Evolutionary conservation across 148 eudicot species (phyloP), one percentile per base, ranked within the genome.

Genomic region (Camellia granthamiana): DNA sequence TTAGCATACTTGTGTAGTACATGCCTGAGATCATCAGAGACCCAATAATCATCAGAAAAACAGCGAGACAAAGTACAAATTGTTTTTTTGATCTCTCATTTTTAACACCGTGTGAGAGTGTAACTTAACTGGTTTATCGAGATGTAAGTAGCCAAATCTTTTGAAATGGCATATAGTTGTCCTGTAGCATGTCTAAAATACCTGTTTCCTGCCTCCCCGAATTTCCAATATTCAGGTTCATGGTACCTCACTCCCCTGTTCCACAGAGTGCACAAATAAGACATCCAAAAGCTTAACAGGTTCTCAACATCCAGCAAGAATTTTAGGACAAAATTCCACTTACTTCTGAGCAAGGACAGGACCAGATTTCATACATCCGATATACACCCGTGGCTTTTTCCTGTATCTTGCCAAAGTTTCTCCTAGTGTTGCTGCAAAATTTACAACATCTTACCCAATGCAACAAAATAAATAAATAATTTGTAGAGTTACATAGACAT

Each of bases 1-100:
- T 91, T 91, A 3, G 89, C 93, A 82, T 84, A 91, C 79, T 85
- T 88, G 87, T 91, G 95, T 44, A 91, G 80, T 66, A 90, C 82
- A 76, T 90, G 89, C 84, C 95, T 91, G 83, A 69, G 43, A 72
- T 55, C n/a, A 64, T 6, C 65, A 62, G 21, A 11, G 30, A 79
- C 43, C 65, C 16, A 4, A 38, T 62, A 23, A 49, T 42, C 8
- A 60, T 65, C 55, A 74, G 54, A 61, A 47, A 81, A 47, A 49
- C 3, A 52, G 44, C 18, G 68, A 18, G 41, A 54, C 6, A 65
- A 71, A 58, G 64, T n/a, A 21, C 38, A 30, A 30, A 30, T 30
- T 30, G 38, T 1, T 46, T 42, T 21, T 43, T 54, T 58, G 7
- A 74, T 42, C 3, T 42, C 51, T 9, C 9, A 10, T 8, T 47